Conservation (phyloP, 2,329 filamentous ascomycete species). For the Verticillium nonalfalfae region DNA sequence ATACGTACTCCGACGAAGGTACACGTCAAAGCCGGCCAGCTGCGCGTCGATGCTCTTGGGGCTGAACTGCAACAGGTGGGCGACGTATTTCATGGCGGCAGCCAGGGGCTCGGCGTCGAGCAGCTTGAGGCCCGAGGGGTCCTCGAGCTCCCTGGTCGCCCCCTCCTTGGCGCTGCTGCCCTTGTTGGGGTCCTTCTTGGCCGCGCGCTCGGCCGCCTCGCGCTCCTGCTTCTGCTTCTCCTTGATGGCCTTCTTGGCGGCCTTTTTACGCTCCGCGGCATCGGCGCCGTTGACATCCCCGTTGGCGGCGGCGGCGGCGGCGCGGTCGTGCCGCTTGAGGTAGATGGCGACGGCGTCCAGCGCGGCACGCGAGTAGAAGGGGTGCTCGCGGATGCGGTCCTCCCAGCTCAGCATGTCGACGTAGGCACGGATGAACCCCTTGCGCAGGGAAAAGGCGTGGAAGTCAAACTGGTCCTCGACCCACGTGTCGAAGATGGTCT, state of each 20-base stretch:
- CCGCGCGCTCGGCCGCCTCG: constrained; percentile 70
- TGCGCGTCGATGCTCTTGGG: constrained; percentile 78
- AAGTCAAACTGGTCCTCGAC: constrained; percentile 99
- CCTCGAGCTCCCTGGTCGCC: constrained; percentile 81
- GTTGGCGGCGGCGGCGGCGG: constrained; percentile 55
- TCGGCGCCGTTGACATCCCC: constrained; percentile 47
- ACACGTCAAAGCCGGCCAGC: constrained; percentile 83
- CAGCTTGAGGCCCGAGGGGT: constrained; percentile 77
- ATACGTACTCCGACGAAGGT: constrained; percentile 70
- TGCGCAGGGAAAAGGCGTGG: constrained; percentile 93
- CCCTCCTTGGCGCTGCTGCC: constrained; percentile 48
- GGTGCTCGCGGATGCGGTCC: constrained; percentile 83
- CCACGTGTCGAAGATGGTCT: constrained; percentile 94
- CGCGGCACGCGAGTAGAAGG: constrained; percentile 83
- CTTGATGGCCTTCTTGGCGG: constrained; percentile 82
- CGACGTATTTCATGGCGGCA: constrained; percentile 82
- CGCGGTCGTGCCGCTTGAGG: constrained; percentile 70
- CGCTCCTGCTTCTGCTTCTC: constrained; percentile 61
- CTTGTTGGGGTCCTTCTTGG: constrained; percentile 81
- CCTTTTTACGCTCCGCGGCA: constrained; percentile 73
- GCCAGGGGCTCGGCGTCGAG: constrained; percentile 78
- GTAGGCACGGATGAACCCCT: constrained; percentile 92
- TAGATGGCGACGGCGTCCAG: constrained; percentile 78
- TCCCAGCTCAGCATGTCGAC: constrained; percentile 97
- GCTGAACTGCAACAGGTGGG: constrained; percentile 74